These are phyloP conservation scores for Cyberlindnera xylosilytica DNA, from an alignment of 805 yeast genomes.

Conservation along the genomic window DNA sequence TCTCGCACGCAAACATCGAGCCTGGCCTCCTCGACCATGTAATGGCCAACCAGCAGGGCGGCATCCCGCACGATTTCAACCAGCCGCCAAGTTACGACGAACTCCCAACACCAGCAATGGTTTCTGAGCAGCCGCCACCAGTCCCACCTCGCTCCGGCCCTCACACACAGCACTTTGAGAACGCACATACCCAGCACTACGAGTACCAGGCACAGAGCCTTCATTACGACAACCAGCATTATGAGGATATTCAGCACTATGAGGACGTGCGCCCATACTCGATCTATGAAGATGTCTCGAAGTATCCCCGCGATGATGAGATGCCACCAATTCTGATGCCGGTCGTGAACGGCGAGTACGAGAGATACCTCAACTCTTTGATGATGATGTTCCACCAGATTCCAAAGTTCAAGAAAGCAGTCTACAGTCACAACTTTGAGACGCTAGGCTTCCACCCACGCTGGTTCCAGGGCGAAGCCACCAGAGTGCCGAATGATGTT, in stretches of 20 bases:
- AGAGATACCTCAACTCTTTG: conserved; percentile 41
- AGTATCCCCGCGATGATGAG: conserved; percentile 21
- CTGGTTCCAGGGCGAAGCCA: conserved; percentile 37
- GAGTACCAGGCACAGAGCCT: not conserved
- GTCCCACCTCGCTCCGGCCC: not conserved
- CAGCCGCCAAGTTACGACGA: not conserved
- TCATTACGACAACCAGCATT: not conserved
- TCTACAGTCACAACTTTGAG: conserved; percentile 31
- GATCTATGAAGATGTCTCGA: conserved; percentile 32
- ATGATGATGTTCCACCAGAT: conserved; percentile 38
- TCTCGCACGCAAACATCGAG: too few relatives aligned
- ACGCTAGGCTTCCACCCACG: conserved; percentile 35
- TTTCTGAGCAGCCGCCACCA: not conserved
- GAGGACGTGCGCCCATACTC: conserved; percentile 10
- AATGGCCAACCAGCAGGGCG: too few relatives aligned
- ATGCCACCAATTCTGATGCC: conserved; percentile 37
- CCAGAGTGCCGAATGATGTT: conserved; percentile 9
- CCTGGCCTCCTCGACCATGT: too few relatives aligned
- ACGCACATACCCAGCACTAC: not conserved
- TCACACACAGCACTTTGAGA: not conserved
- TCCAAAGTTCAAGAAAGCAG: conserved; percentile 30
- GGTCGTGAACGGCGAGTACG: conserved; percentile 29
- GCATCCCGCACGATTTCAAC: too few relatives aligned
- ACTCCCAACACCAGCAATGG: not conserved
- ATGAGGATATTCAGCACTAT: not conserved